These are phyloP conservation scores for Diutina mesorugosa DNA, from an alignment of 1,139 yeast genomes.

Conservation along the genomic window DNA sequence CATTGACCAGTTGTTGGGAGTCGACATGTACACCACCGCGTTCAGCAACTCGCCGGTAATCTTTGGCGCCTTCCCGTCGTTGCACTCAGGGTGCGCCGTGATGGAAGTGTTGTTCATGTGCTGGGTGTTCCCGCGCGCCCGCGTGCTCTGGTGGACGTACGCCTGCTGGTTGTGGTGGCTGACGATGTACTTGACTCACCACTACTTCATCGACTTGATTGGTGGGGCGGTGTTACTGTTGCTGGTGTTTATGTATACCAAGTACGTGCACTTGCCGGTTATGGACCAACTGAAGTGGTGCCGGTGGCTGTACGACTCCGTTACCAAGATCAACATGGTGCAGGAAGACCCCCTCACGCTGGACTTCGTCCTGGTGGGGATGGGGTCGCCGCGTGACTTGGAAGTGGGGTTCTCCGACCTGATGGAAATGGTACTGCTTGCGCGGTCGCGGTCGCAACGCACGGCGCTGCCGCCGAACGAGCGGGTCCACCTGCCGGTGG, in stretches of 20 bases:
- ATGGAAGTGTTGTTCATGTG: conserved; percentile 83
- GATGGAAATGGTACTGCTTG: not conserved
- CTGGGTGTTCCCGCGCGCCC: conserved; percentile 64
- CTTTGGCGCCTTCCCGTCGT: conserved; percentile 96
- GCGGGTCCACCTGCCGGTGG: not conserved
- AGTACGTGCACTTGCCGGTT: conserved; percentile 64
- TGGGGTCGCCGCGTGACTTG: not conserved
- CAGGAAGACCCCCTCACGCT: conserved; percentile 21
- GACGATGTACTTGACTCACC: conserved; percentile 94
- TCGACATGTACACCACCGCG: conserved; percentile 78
- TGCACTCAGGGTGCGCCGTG: conserved; percentile 88
- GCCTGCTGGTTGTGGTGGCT: conserved; percentile 97
- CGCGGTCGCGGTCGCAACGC: not conserved
- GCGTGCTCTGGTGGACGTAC: conserved; percentile 56
- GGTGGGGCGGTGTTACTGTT: conserved; percentile 79
- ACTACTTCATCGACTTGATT: conserved; percentile 82
- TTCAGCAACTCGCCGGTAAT: conserved; percentile 85
- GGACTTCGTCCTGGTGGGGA: not conserved
- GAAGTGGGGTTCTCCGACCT: not conserved
- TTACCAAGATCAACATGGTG: conserved; percentile 15
- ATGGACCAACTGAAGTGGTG: conserved; percentile 50
- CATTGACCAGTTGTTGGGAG: conserved; percentile 68
- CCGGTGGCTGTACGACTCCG: conserved; percentile 66
- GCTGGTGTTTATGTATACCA: conserved; percentile 59
- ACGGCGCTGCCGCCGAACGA: not conserved